Base-by-base conservation (phyloP, 2,329 filamentous ascomycete genomes). In the Aureobasidium melanogenum region DNA sequence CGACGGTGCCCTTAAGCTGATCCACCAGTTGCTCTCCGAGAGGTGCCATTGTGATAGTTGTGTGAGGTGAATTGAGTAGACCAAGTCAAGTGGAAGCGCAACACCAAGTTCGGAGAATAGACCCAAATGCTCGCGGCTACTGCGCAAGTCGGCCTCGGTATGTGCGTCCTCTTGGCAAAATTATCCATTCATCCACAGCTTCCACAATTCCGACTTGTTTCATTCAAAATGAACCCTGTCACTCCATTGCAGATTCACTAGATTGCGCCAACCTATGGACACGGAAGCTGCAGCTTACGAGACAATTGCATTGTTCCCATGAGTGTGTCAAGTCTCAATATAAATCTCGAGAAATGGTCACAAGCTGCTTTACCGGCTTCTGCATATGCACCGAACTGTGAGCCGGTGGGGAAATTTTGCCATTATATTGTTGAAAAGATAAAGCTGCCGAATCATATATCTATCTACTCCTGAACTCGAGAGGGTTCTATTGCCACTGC, bases 1-100 rank as follows among this genome's bases (percentile, higher is more conserved):
- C 81, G 74, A 97, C 87, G 72, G 91, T 84, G 79, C 87, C 84
- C 80, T 92, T 91, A 72, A 97, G 85, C 77, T 87, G 84, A 76
- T 91, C 86, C 73, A 96, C 85, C 66, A 77, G 75, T 74, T 91
- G 85, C 73, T 94, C 89, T 74, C 89, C 87, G 77, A 93, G 86
- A 74, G 89, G 88, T 77, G 91, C 89, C 92, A 97, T 97, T 82
- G 76, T 82, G 57, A 59, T 24, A 48, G 38, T 51, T n/a, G 30
- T 55, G 51, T 32, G 47, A 60, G 46, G 51, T 39, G 60, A 38
- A 50, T 39, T 43, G 57, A 43, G 34, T 47, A 9, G 57, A 34
- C 38, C 30, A 36, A 41, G 41, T 24, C 39, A 46, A 36, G 28
- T 26, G 54, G 2, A 46, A 34, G 54, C 26, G 54, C 39, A 46